phyloP scores from a whole-genome alignment of 768 basidiomycete genomes.

The Russula ochroleuca region DNA sequence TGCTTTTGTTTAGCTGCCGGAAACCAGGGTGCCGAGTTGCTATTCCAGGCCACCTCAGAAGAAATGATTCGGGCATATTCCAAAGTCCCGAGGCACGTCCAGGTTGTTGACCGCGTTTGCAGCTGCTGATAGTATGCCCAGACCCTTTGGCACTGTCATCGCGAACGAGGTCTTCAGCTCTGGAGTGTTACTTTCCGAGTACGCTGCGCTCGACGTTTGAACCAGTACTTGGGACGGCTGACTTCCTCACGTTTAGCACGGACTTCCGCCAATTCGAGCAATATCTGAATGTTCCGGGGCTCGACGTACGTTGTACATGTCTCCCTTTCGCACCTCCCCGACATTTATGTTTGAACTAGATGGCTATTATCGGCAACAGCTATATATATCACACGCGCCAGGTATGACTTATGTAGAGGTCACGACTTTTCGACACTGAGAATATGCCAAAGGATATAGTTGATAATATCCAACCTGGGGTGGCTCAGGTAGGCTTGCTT shows the following conservation, averaged over 20 bases:
- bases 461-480: conserved; percentile 79
- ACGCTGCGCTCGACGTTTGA: conserved; percentile 29
- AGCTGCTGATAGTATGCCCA: conserved; percentile 28
- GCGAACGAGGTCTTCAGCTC: conserved; percentile 93
- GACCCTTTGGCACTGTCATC: conserved; percentile 83
- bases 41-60: conserved; percentile 94
- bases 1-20: conserved; percentile 60
- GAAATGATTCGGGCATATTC: conserved; percentile 93
- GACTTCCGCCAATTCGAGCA: conserved; percentile 93
- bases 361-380: conserved; percentile 87
- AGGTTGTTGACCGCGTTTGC: not conserved
- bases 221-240: conserved; percentile 3
- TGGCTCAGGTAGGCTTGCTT: conserved; percentile 45
- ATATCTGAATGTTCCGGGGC: conserved; percentile 84
- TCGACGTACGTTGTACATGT: conserved; percentile 58
- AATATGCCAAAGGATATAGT: conserved; percentile 55
- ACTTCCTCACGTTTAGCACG: conserved; percentile 49
- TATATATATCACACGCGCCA: conserved; percentile 94
- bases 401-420: conserved; percentile 36
- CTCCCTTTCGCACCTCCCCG: not conserved
- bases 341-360: conserved; percentile 41
- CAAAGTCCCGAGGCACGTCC: conserved; percentile 63
- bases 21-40: conserved; percentile 76
- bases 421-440: conserved; percentile 6
- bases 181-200: conserved; percentile 89